These are phyloP conservation scores for Suillus ampliporus DNA, from an alignment of 768 basidiomycete species.

Conservation along the genomic window DNA sequence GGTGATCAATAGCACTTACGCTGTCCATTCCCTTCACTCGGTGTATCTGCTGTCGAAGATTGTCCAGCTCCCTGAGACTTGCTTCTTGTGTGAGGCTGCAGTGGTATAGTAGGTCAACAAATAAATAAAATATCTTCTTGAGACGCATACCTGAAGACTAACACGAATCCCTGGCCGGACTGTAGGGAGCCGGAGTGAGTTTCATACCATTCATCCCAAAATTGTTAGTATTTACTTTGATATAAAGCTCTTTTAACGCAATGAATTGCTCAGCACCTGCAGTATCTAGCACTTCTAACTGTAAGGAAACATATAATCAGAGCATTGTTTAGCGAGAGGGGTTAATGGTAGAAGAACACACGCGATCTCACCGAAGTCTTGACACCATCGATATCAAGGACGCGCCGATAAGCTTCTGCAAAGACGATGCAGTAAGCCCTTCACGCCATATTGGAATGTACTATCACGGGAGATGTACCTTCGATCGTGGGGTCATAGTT, in stretches of 20 bases:
- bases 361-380: constrained; percentile 55
- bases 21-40: constrained; percentile 76
- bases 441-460: neutral
- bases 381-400: constrained; percentile 69
- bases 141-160: constrained; percentile 73
- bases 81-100: constrained; percentile 80
- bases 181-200: constrained; percentile 29
- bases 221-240: constrained; percentile 55
- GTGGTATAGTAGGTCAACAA: constrained; percentile 5
- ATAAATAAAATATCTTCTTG: neutral
- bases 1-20: constrained; percentile 42
- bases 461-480: constrained; percentile 47
- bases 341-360: constrained; percentile 23
- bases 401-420: constrained; percentile 73
- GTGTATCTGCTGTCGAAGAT: constrained; percentile 80
- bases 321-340: constrained; percentile 10
- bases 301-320: constrained; percentile 20
- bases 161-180: constrained; percentile 78
- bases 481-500: constrained; percentile 87
- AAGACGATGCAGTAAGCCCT: constrained; percentile 19
- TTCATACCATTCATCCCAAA: neutral
- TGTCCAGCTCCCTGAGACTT: constrained; percentile 79
- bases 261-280: constrained; percentile 89
- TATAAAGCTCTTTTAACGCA: constrained; percentile 80
- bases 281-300: constrained; percentile 85